Base-by-base conservation (phyloP, 73 alveolate species). In the Blepharisma stoltei region DNA sequence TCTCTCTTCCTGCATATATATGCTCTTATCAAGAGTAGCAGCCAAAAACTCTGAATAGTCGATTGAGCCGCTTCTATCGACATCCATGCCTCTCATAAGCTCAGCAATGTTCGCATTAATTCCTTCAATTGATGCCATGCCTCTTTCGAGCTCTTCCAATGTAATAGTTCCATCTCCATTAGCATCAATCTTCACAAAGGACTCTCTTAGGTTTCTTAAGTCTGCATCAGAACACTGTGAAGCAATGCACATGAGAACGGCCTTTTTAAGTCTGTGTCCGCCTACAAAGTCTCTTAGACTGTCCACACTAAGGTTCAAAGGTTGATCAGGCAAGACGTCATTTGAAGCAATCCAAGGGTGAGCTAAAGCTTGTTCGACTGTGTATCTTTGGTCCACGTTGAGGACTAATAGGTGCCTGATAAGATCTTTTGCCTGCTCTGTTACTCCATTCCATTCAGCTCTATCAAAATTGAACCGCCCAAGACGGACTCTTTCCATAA, bases 21-120 rank as follows among this genome's bases (percentile, higher is more conserved):
- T 69, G 38, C 83, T 82, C 67, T 90, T 76, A 54, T 91, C 86
- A 44, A 91, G 54, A 44, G 92, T 78, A 23, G 97, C 92, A 11
- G 97, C 94, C 46, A 91, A 60, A 73, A 91, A 91, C 68, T 91
- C 91, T 6, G 90, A 76, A 69, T 86, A 88, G 48, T 85, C 83
- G 1, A 88, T 78, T 8, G 80, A 70, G 6, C 93, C 89, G 45
- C 80, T 81, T 23, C 86, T 67, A 75, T 89, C 93, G 43, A 81
- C 67, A 53, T 89, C 96, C 11, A 87, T 88, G 9, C 78, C 84
- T 47, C 80, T 78, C 38, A 87, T 70, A n/a, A 87, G 70, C 11
- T 71, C 67, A 46, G 86, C 77, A 27, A 84, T 52, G 48, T 83
- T 81, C 41, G 77, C 79, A 23, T 68, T 83, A 46, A 76, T 23